Evolutionary conservation across 148 eudicot species (phyloP), one percentile per base, ranked within the genome.

Genomic region (Polygonum maritimum): DNA sequence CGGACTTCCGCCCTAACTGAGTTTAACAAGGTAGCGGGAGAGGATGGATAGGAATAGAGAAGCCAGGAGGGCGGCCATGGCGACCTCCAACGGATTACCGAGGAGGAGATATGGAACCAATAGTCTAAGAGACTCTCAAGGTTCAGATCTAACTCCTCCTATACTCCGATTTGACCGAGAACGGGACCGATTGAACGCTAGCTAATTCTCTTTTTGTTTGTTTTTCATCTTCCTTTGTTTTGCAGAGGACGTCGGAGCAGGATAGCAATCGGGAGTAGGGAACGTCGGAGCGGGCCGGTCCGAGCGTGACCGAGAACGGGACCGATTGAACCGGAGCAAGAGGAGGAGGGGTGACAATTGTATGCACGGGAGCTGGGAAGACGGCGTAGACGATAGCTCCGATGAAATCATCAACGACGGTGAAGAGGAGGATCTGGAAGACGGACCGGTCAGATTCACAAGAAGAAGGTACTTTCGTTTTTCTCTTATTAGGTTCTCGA

Each of bases 11-110:
- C 31, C 74, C 10, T 48, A 71, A 44, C 74, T 71, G 26, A 41
- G 19, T 48, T 71, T 7, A n/a, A 71, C 51, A 15, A 71, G 71
- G 40, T 65, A 3, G 16, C 40, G 3, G 15, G 8, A 69, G n/a
- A n/a, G 74, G 75, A 93, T 93, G 98, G 98, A 93, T 75, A 85
- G 96, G 75, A 91, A 84, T 60, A 85, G 97, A 83, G 98, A 93
- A 71, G 89, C 86, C 2, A 82, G 97, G 45, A 83, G 91, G 76
- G 86, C 86, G 49, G 81, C 79, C 31, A 83, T 85, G 77, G 75
- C 82, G 2, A 76, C 82, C 15, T 62, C 87, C 1, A 91, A 91
- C 74, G 94, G 96, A 5, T 81, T 90, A 19, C 78, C 88, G 0
- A 80, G 92, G 47, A 78, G 98, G 16, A 63, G 92, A 39, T 92